Evolutionary conservation across 1,284 basidiomycete species (phyloP).

Genomic region (Ustilago nuda): DNA sequence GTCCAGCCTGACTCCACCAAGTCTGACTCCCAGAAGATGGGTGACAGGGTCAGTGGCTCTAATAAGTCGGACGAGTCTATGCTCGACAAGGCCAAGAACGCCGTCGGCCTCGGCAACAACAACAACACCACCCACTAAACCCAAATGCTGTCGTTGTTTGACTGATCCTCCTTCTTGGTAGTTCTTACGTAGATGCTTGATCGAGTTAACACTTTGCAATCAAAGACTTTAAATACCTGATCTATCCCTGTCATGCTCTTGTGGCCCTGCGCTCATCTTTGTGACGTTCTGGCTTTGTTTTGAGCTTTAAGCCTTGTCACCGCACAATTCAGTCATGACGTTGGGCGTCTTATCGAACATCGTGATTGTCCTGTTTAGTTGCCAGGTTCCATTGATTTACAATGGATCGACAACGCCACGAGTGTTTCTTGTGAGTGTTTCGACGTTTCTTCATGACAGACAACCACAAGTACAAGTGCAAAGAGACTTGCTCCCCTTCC

Average conservation of each 20-base stretch:
- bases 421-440: too few relatives aligned
- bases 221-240: conserved; percentile 10
- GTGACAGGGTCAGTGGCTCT: conserved; percentile 73
- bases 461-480: too few relatives aligned
- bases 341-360: too few relatives aligned
- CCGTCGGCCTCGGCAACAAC: conserved; percentile 53
- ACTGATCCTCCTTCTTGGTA: background rate
- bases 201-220: conserved; percentile 21
- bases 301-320: too few relatives aligned
- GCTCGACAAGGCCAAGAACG: conserved; percentile 60
- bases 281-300: too few relatives aligned
- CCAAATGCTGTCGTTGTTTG: background rate
- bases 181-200: background rate
- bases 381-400: too few relatives aligned
- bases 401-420: too few relatives aligned
- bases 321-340: too few relatives aligned
- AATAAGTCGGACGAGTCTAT: conserved; percentile 54
- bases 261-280: background rate
- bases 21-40: conserved; percentile 70
- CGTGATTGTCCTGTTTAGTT: too few relatives aligned
- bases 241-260: background rate
- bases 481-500: too few relatives aligned
- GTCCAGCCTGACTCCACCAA: conserved; percentile 70
- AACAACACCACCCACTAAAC: conserved; percentile 29
- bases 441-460: too few relatives aligned